Evolutionary conservation across 352 stramenopile species (phyloP), one percentile per base, ranked within the genome.

Genomic region (Phytophthora cryptogea): DNA sequence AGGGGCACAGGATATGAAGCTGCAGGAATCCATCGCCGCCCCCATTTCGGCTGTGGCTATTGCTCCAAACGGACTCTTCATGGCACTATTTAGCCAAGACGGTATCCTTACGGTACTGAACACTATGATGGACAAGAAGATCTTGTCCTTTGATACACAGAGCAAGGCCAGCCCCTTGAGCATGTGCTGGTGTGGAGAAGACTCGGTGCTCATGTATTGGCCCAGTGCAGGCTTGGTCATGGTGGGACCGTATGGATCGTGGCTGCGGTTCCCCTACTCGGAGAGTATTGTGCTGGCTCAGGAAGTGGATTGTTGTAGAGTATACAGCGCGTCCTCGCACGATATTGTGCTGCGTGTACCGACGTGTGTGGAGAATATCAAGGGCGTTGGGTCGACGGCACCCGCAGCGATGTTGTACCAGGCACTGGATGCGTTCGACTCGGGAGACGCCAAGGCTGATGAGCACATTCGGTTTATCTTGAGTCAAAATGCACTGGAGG

Each of bases 41-140:
- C 91, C 94, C 14, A 97, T 98, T 68, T 93, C 95, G 13, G 83
- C 84, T 32, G 97, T 98, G 60, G 80, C 86, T 0, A 95, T 98
- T 67, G 94, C 94, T 16, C 94, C 94, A 2, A 98, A 98, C 68
- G 95, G 95, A 33, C 81, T 96, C 48, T 98, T 98, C 61, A 89
- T 99, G 76, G 94, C 96, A n/a, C 90, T 97, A 46, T 98, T 98
- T 63, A 95, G 92, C 7, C 88, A 96, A 54, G 86, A 96, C 47
- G 94, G 92, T 7, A 90, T 97, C 48, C 74, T 99, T 23, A 97
- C 93, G 3, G 96, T 99, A 16, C 85, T 99, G 45, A 97, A 95
- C 31, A 98, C 94, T n/a, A 96, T 89, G 54, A 97, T 98, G 67
- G 92, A 98, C 78, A 98, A 97, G 56, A 98, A 92, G 66, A 90